Base-by-base conservation (phyloP, 2,329 filamentous ascomycete species). In the Trichoderma simmonsii region DNA sequence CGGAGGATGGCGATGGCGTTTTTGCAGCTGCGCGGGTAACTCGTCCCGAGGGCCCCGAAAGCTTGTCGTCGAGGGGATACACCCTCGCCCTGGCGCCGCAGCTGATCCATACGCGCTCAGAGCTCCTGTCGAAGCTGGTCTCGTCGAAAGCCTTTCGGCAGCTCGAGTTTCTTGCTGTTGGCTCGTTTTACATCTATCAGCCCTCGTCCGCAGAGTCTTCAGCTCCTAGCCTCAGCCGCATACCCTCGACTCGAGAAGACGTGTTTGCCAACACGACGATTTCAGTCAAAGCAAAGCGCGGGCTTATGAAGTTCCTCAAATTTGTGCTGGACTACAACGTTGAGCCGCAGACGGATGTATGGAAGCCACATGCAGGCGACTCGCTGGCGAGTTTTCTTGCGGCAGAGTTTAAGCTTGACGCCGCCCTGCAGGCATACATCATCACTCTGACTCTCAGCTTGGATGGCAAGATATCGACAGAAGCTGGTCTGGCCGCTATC, bases 251-350 rank as follows among this genome's bases (percentile, higher is more conserved):
- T 32, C 90, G 95, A 75, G 95, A 99, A 83, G 95, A 98, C 82
- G 90, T 98, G 59, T 98, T 98, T 80, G 89, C 91, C 62, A 92
- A 94, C 79, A 88, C 89, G 43, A 86, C 86, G 28, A 92, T 98
- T 71, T 89, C 93, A 60, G 87, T 92, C 75, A 92, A 92, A 75
- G 90, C 93, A 6, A 98, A 98, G 83, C 90, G 95, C 69, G 88
- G 89, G 11, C 82, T 98, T 77, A 97, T 98, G 92, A 97, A 97
- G 81, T 97, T 98, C 77, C 86, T 98, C 77, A 95, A 95, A 80
- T 95, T 96, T 79, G 92, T 97, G 68, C 85, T 90, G 73, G 89
- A 94, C 76, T 91, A 91, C 77, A 88, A 92, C 75, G 88, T 82
- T n/a, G 83, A 85, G 69, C 79, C 80, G 67, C 88, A 89, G 77